Evolutionary conservation across 306 rosid species (phyloP).

Genomic region (Clitoria ternatea): DNA sequence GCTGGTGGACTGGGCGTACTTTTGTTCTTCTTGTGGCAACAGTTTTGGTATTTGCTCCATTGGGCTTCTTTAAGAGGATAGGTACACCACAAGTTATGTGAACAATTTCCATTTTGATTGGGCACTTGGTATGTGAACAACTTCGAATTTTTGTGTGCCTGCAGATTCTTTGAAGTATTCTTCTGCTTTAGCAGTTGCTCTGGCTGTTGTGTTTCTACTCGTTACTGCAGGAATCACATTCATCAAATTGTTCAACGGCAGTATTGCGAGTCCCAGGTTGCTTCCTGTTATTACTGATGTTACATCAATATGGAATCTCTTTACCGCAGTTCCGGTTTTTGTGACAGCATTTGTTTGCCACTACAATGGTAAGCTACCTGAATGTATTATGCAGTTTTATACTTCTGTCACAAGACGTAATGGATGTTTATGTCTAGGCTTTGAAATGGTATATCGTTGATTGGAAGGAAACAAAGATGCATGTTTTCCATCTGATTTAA

Average conservation of each 20-base stretch:
- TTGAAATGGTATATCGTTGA: background rate
- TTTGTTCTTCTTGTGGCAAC: conserved; percentile 52
- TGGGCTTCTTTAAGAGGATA: conserved; percentile 55
- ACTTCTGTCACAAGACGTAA: too few relatives aligned
- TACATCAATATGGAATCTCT: conserved; percentile 58
- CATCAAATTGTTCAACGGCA: conserved; percentile 44
- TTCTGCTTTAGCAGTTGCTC: conserved; percentile 62
- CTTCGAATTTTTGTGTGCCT: conserved; percentile 10
- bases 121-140: background rate
- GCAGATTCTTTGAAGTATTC: conserved; percentile 64
- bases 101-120: background rate
- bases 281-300: conserved; percentile 49
- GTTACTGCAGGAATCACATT: conserved; percentile 64
- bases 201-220: conserved; percentile 58
- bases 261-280: conserved; percentile 48
- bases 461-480: background rate
- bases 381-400: conserved; percentile 1
- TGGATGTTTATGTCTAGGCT: background rate
- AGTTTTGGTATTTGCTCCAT: conserved; percentile 52
- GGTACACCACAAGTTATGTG: conserved; percentile 25
- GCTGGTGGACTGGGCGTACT: conserved; percentile 59
- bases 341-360: conserved; percentile 78
- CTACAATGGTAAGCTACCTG: conserved; percentile 47
- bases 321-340: conserved; percentile 65
- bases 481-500: background rate